Evolutionary conservation across 306 rosid genomes (phyloP), one percentile per base, ranked within the genome.

Genomic region (Cyamopsis tetragonoloba): DNA sequence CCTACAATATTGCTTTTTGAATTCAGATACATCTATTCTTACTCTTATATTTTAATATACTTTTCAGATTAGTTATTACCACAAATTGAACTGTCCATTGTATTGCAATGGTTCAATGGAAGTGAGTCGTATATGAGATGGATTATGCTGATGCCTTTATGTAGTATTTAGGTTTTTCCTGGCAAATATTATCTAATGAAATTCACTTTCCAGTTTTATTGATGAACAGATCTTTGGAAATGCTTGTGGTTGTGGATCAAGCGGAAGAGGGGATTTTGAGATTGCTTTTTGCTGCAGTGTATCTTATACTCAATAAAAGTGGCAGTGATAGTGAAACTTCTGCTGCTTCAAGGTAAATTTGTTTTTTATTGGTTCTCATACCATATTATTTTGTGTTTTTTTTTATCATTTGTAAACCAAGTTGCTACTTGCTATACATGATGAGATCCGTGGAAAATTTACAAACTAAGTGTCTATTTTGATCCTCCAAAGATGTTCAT

Each of bases 191-290:
- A 39, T 72, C 80, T 68, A 70, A 81, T 80, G 82, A 63, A 74
- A 79, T 84, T 75, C 79, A 75, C 80, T 76, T 82, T 81, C 72
- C 79, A 62, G 83, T 79, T 72, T 79, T 80, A 69, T 69, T 74
- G 70, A 79, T 85, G 80, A 71, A 77, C 98, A 92, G 98, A 80
- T 89, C 93, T 74, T 83, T 92, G 85, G 96, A 87, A 81, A 89
- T 81, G 93, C 98, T 92, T 84, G 98, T 78, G 65, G 89, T 77
- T 63, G 93, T 89, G 70, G 79, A 84, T 84, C 85, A 86, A 1
- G 96, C 85, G 14, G 98, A 89, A 80, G 98, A 87, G 75, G 98
- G 96, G 39, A 71, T 92, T 63, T 72, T 89, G 80, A 84, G 96
- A 70, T 83, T 92, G 81, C 84, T 92, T 75, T 92, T 92, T 76